Base-by-base conservation (phyloP, 2,329 filamentous ascomycete species). In the Claviceps paspali region DNA sequence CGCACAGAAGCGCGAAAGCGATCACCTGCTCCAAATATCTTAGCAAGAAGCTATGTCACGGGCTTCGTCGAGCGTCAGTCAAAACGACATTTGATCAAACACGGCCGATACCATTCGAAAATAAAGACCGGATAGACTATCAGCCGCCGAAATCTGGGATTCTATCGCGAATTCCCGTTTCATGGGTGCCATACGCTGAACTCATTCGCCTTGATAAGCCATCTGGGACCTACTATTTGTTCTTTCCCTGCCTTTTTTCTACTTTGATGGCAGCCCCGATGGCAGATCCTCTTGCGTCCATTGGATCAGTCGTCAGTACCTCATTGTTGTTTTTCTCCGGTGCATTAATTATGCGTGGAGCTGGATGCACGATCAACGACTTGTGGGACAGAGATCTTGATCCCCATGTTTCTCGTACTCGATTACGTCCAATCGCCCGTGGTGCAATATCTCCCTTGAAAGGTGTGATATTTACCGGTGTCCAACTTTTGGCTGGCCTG, bases 331-430 rank as follows among this genome's bases (percentile, higher is more conserved):
- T 92, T 60, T 72, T 81, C 49, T 66, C 74, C 2, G 85, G 84
- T 35, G 81, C 83, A 3, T 55, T 92, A 31, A 70, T 93, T 46
- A 91, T 93, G 82, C 80, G 86, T 42, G 82, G 86, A 34, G 83
- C 84, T 15, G 84, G 84, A 36, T 93, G 86, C 57, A 81, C 81
- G 14, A 85, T 92, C 60, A 93, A 93, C 54, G 86, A 94, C 54
- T 73, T 92, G 35, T 87, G 84, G 81, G 86, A 93, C 57, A 75
- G 83, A 38, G 82, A 91, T 48, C 76, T 93, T 12, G 86, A 94
- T 56, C 79, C 81, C 6, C 73, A 85, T 44, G 85, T 93, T 11
- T 60, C 70, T 2, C 73, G 86, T 33, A 92, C 83, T 5, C 73
- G 79, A 11, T 64, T 84, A 23, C 77, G 86, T 12, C 86, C 86